Conservation (phyloP, 345 rosid genomes). For the Bruguiera parviflora region DNA sequence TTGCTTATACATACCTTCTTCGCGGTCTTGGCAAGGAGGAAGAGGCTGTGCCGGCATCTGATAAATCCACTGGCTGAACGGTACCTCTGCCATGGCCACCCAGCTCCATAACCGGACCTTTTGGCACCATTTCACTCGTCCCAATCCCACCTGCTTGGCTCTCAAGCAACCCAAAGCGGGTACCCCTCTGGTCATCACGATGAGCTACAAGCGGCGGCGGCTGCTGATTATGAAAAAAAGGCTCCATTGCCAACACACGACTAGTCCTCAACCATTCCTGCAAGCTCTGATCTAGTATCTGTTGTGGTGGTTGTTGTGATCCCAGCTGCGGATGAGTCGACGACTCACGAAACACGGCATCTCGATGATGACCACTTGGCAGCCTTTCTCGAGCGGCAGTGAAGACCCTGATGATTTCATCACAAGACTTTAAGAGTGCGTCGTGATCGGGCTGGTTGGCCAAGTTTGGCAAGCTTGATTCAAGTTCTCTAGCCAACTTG, state of each 20-base stretch:
- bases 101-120: slow-evolving; percentile 7
- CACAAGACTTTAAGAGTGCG: slow-evolving; percentile 34
- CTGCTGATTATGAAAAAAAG: background rate
- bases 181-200: background rate
- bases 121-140: background rate
- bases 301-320: slow-evolving; percentile 18
- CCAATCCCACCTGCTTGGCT: background rate
- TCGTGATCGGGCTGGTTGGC: slow-evolving; percentile 29
- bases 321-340: background rate
- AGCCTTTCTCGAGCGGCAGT: slow-evolving; percentile 33
- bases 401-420: slow-evolving; percentile 37
- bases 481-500: slow-evolving; percentile 47
- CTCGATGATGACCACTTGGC: slow-evolving; percentile 1
- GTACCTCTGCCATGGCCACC: background rate
- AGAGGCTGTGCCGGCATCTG: slow-evolving; percentile 18
- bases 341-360: background rate
- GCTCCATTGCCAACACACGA: slow-evolving; percentile 18
- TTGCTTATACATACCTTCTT: slow-evolving; percentile 29
- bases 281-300: slow-evolving; percentile 22
- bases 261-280: slow-evolving; percentile 36
- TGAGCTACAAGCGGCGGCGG: background rate
- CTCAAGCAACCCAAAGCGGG: background rate
- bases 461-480: slow-evolving; percentile 34
- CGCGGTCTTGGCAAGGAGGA: slow-evolving; percentile 40
- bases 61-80: slow-evolving; percentile 8